Percentiles rank a stretch among this genome's conserved stretches.
phyloP scores from a whole-genome alignment of 768 basidiomycete genomes.

The Hygrocybe coccinea region DNA sequence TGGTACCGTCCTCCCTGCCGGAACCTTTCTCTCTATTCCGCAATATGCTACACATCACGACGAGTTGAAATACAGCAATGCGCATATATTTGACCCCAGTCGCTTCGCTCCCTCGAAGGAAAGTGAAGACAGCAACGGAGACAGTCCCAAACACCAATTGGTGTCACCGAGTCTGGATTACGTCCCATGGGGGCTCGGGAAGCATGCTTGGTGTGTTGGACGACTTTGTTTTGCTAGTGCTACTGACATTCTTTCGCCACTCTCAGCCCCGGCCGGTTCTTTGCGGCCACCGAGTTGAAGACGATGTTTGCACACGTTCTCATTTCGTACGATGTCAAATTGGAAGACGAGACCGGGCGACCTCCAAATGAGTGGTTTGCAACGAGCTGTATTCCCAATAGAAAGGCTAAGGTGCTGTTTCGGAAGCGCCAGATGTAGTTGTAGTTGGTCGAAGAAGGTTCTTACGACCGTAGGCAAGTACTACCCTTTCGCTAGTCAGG shows the following conservation, averaged over 20 bases:
- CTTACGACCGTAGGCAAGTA: too few relatives aligned
- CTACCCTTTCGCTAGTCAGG: too few relatives aligned
- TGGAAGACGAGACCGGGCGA: not conserved
- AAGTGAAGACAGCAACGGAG: constrained; percentile 15
- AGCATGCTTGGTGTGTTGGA: constrained; percentile 6
- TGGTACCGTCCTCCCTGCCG: constrained; percentile 34
- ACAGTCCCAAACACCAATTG: constrained; percentile 30
- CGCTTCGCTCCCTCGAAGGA: constrained; percentile 37
- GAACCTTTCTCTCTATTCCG: constrained; percentile 24
- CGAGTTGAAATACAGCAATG: constrained; percentile 25
- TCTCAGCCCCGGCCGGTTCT: not conserved
- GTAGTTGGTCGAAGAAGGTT: too few relatives aligned
- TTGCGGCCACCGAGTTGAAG: not conserved
- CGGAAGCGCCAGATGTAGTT: too few relatives aligned
- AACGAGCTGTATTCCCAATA: not conserved
- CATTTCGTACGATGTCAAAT: not conserved
- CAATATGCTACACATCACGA: constrained; percentile 19
- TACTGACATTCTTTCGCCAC: not conserved
- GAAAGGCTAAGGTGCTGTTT: not conserved
- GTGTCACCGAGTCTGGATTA: constrained; percentile 31
- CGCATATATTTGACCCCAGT: constrained; percentile 36
- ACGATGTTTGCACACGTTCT: not conserved
- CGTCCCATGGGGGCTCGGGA: constrained; percentile 18
- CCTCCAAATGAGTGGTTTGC: not conserved
- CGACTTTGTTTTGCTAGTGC: not conserved